Evolutionary conservation across 768 basidiomycete genomes (phyloP).

Genomic region (Dacryopinax primogenitus): DNA sequence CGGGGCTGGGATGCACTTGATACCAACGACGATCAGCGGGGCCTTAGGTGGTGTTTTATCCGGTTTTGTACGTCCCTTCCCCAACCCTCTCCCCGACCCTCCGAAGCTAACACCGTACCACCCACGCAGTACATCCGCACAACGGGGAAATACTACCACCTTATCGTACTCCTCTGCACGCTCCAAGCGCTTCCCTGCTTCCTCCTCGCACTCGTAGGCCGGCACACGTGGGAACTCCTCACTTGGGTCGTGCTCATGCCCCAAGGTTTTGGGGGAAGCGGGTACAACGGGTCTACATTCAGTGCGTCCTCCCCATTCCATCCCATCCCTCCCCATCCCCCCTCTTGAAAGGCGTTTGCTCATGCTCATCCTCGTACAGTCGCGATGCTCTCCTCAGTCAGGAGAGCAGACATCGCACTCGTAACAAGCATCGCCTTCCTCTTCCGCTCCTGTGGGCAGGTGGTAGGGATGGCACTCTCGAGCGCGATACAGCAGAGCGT

Average conservation of each 20-base stretch:
- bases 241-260: constrained; percentile 2
- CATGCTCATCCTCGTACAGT: neutral
- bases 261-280: neutral
- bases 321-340: neutral
- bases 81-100: neutral
- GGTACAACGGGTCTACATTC: constrained; percentile 2
- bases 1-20: neutral
- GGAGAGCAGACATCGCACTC: neutral
- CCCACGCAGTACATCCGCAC: neutral
- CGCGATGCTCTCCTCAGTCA: neutral
- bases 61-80: neutral
- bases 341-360: neutral
- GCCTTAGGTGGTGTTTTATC: neutral
- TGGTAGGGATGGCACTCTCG: neutral
- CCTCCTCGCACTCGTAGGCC: neutral
- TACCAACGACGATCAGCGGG: neutral
- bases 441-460: constrained; percentile 3
- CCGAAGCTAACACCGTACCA: neutral
- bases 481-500: constrained; percentile 8
- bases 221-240: neutral
- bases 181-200: neutral
- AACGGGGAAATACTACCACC: neutral
- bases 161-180: neutral
- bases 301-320: neutral
- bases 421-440: constrained; percentile 1